Evolutionary conservation across 2,329 filamentous ascomycete species (phyloP).

Genomic region (Monosporascus cannonballus): DNA sequence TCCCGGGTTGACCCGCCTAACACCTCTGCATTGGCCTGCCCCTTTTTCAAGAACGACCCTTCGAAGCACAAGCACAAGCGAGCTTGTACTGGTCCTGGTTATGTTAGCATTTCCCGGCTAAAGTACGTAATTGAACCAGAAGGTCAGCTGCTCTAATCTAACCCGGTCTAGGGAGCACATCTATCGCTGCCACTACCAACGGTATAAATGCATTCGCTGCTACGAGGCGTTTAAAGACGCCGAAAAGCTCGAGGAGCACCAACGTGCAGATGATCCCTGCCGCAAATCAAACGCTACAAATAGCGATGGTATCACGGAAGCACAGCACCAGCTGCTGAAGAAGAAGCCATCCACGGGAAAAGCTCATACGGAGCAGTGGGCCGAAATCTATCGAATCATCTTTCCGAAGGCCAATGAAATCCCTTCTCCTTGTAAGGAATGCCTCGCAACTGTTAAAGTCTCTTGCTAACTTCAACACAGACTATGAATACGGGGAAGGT

Average conservation of each 20-base stretch:
- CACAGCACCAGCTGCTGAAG: slow-evolving; percentile 1
- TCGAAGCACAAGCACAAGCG: not conserved
- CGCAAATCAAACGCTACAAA: not conserved
- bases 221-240: not conserved
- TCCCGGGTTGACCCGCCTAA: not conserved
- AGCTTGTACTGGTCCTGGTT: slow-evolving; percentile 4
- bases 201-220: slow-evolving; percentile 3
- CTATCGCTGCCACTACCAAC: slow-evolving; percentile 1
- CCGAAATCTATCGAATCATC: slow-evolving; percentile 4
- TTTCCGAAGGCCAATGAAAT: slow-evolving; percentile 1
- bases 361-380: not conserved
- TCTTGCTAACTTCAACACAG: not conserved
- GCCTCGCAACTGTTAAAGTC: not conserved
- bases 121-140: not conserved
- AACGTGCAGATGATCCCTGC: slow-evolving; percentile 1
- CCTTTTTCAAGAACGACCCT: slow-evolving; percentile 3
- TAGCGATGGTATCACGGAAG: not conserved
- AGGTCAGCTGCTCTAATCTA: not conserved
- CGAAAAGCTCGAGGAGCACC: slow-evolving; percentile 1
- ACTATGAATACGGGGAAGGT: not conserved
- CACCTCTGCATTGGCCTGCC: slow-evolving; percentile 1
- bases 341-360: slow-evolving; percentile 1
- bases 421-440: slow-evolving; percentile 2
- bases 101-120: not conserved
- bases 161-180: slow-evolving; percentile 3